Percentiles rank a stretch among this genome's conserved stretches.
These are phyloP conservation scores for Fusarium coffeatum DNA, from an alignment of 2,329 filamentous ascomycete species.

Conservation along the genomic window DNA sequence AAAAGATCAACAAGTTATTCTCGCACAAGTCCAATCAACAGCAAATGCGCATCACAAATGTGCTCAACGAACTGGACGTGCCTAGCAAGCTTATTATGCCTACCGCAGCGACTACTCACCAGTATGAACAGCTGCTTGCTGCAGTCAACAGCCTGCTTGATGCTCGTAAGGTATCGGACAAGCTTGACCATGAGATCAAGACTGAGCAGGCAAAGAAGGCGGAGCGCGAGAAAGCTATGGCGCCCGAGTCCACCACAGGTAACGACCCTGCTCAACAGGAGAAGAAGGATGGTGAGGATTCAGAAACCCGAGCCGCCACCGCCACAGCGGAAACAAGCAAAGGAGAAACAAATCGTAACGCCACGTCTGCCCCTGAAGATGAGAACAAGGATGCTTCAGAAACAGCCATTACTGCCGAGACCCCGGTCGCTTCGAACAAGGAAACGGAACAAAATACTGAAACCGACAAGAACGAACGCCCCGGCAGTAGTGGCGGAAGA, in stretches of 20 bases:
- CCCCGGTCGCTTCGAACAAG: constrained; percentile 24
- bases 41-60: constrained; percentile 78
- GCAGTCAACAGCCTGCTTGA: constrained; percentile 78
- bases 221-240: constrained; percentile 59
- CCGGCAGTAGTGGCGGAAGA: constrained; percentile 55
- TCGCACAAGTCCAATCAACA: constrained; percentile 81
- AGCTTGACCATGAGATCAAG: constrained; percentile 78
- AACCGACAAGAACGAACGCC: constrained; percentile 49
- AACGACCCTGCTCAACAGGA: constrained; percentile 27
- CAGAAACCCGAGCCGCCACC: constrained; percentile 20
- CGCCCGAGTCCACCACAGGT: constrained; percentile 33
- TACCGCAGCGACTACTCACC: constrained; percentile 75
- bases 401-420: constrained; percentile 19
- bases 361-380: constrained; percentile 34
- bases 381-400: constrained; percentile 27
- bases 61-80: constrained; percentile 78
- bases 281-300: constrained; percentile 21
- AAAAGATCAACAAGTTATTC: constrained; percentile 82
- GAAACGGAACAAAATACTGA: constrained; percentile 36
- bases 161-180: constrained; percentile 78
- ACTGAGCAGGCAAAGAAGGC: constrained; percentile 68
- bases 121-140: constrained; percentile 77
- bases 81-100: constrained; percentile 78
- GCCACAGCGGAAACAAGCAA: constrained; percentile 3
- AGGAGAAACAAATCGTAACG: constrained; percentile 25